These are phyloP conservation scores for Zymoseptoria ardabiliae DNA, from an alignment of 2,329 filamentous ascomycete genomes.

Conservation along the genomic window DNA sequence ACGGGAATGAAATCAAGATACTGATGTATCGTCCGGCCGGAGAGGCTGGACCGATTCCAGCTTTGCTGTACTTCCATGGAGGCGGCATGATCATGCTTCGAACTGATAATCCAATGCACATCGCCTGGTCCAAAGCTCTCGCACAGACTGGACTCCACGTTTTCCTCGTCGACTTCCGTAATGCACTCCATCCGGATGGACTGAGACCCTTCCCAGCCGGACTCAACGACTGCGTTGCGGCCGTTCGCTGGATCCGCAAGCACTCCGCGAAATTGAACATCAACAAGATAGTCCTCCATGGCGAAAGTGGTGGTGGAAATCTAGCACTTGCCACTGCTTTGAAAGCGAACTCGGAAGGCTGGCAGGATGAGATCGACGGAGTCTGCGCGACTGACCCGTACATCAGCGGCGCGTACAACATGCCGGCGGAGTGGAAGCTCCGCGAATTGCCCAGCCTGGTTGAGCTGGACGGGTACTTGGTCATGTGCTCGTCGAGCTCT, in stretches of 20 bases:
- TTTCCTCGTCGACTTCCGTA: conserved; percentile 25
- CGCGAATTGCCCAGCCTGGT: conserved; percentile 15
- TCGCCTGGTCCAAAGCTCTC: conserved; percentile 16
- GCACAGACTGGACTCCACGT: conserved; percentile 16
- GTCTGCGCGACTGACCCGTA: conserved; percentile 18
- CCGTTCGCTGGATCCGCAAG: conserved; percentile 14
- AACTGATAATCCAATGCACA: conserved; percentile 8
- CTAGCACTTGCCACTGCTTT: conserved; percentile 22
- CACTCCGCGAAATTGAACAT: conserved; percentile 18
- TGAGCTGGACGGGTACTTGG: conserved; percentile 22
- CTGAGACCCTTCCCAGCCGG: conserved; percentile 23
- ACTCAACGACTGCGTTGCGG: conserved; percentile 23
- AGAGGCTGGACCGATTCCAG: conserved; percentile 8
- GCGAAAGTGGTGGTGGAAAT: conserved; percentile 26
- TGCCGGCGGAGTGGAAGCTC: conserved; percentile 1
- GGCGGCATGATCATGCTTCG: conserved; percentile 20
- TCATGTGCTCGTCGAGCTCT: conserved; percentile 5
- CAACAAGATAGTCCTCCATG: conserved; percentile 22
- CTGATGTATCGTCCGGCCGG: conserved; percentile 7
- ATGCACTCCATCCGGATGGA: conserved; percentile 15
- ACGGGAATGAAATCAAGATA: conserved; percentile 15
- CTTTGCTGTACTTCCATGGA: conserved; percentile 23
- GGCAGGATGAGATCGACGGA: conserved; percentile 14
- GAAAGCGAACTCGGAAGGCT: conserved; percentile 20
- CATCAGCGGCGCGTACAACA: conserved; percentile 12